Conservation (phyloP, 768 basidiomycete species). For the Calvatia gigantea region DNA sequence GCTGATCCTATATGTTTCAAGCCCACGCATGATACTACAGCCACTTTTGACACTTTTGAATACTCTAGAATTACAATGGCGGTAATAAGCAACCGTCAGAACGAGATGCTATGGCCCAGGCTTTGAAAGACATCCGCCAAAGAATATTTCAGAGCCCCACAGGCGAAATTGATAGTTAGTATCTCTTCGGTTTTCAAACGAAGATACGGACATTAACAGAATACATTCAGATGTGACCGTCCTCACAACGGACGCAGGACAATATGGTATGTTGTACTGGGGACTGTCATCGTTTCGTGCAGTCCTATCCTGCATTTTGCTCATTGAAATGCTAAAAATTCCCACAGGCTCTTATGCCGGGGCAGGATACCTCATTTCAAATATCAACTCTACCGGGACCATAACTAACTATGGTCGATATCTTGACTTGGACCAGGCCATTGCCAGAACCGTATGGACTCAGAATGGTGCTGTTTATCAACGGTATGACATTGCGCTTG, state of each 20-base stretch:
- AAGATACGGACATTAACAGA: not conserved
- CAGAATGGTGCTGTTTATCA: constrained; percentile 42
- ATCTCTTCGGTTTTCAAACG: not conserved
- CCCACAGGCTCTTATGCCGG: constrained; percentile 62
- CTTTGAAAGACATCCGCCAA: constrained; percentile 51
- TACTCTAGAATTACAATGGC: constrained; percentile 58
- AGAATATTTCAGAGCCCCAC: constrained; percentile 54
- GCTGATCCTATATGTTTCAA: constrained; percentile 51
- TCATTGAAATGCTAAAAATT: constrained; percentile 7
- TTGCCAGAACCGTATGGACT: constrained; percentile 58
- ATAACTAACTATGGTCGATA: constrained; percentile 55
- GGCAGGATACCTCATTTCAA: constrained; percentile 58
- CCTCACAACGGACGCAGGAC: constrained; percentile 52
- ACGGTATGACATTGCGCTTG: constrained; percentile 38
- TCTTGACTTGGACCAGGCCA: constrained; percentile 65
- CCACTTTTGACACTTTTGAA: not conserved
- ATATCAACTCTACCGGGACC: constrained; percentile 36
- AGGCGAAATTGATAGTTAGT: constrained; percentile 56
- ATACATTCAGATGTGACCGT: constrained; percentile 45
- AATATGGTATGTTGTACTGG: constrained; percentile 45
- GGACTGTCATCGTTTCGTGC: not conserved
- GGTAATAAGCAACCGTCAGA: constrained; percentile 57
- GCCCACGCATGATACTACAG: not conserved
- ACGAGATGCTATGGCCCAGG: constrained; percentile 36
- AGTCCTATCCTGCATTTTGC: not conserved